These are phyloP conservation scores for Leishmania martiniquensis DNA, from an alignment of 208 protist genomes.

Conservation along the genomic window DNA sequence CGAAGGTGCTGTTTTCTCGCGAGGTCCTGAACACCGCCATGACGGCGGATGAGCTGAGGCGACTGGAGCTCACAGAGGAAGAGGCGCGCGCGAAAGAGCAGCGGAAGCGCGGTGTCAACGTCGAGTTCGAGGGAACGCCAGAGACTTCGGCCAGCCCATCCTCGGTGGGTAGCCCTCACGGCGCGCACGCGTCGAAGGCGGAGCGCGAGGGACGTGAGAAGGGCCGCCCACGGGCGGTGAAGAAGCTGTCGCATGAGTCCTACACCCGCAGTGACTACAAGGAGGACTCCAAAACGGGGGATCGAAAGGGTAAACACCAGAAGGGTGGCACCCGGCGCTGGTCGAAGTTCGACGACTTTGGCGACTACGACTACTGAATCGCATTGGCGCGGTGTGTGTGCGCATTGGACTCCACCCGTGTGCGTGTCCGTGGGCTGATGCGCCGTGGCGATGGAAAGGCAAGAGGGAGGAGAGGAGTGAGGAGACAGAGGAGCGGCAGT, in stretches of 20 bases:
- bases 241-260: slow-evolving; percentile 17
- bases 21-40: slow-evolving; percentile 48
- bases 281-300: slow-evolving; percentile 42
- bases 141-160: not conserved
- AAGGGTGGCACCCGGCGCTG: slow-evolving; percentile 63
- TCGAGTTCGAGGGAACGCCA: slow-evolving; percentile 36
- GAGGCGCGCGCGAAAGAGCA: slow-evolving; percentile 48
- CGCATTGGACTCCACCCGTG: not conserved
- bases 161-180: not conserved
- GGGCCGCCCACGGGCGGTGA: slow-evolving; percentile 13
- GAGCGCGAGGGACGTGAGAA: slow-evolving; percentile 16
- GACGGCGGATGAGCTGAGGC: slow-evolving; percentile 48
- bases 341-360: slow-evolving; percentile 42
- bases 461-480: not conserved
- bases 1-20: slow-evolving; percentile 57
- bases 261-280: slow-evolving; percentile 66
- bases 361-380: slow-evolving; percentile 47
- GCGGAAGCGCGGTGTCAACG: slow-evolving; percentile 38
- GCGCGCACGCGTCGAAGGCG: slow-evolving; percentile 5
- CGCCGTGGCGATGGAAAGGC: not conserved
- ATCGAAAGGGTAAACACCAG: slow-evolving; percentile 72
- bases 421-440: not conserved
- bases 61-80: slow-evolving; percentile 53
- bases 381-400: not conserved
- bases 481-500: not conserved